Conservation (phyloP, 345 rosid genomes). For the Geranium brycei region DNA sequence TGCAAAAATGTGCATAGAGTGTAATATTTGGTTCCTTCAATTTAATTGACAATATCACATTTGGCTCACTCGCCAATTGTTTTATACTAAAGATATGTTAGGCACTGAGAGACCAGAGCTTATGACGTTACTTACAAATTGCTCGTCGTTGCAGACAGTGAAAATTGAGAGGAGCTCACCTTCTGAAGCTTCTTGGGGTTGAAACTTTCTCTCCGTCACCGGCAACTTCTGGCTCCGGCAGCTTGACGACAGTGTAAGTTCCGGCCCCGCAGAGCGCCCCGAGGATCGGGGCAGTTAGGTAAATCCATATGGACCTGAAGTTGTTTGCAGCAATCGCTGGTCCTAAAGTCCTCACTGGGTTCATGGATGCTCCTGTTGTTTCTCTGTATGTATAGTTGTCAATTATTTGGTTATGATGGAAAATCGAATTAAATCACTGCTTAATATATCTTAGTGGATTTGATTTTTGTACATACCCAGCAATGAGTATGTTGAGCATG, state of each 20-base stretch:
- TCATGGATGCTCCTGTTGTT: slow-evolving; percentile 74
- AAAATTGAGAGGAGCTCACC: slow-evolving; percentile 14
- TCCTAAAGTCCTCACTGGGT: slow-evolving; percentile 75
- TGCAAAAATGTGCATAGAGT: too few relatives aligned
- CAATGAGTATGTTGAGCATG: slow-evolving; percentile 79
- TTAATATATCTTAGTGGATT: too few relatives aligned
- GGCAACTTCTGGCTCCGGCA: slow-evolving; percentile 34
- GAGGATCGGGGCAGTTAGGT: slow-evolving; percentile 66
- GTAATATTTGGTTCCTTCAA: too few relatives aligned
- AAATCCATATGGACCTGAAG: slow-evolving; percentile 71
- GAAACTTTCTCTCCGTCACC: slow-evolving; percentile 21
- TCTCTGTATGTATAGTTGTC: slow-evolving; percentile 27
- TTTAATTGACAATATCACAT: too few relatives aligned
- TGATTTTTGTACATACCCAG: slow-evolving; percentile 36
- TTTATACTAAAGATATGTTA: too few relatives aligned
- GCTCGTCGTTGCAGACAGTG: too few relatives aligned
- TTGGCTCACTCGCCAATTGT: too few relatives aligned
- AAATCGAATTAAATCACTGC: background rate
- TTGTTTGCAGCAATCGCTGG: slow-evolving; percentile 84
- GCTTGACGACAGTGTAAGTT: slow-evolving; percentile 60
- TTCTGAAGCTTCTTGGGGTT: slow-evolving; percentile 42
- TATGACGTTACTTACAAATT: too few relatives aligned
- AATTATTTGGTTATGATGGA: background rate
- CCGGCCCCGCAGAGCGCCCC: slow-evolving; percentile 88
- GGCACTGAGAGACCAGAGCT: too few relatives aligned